These are phyloP conservation scores for Aurantiochytrium sp. DNA, from an alignment of 108 stramenopile genomes.

Conservation along the genomic window DNA sequence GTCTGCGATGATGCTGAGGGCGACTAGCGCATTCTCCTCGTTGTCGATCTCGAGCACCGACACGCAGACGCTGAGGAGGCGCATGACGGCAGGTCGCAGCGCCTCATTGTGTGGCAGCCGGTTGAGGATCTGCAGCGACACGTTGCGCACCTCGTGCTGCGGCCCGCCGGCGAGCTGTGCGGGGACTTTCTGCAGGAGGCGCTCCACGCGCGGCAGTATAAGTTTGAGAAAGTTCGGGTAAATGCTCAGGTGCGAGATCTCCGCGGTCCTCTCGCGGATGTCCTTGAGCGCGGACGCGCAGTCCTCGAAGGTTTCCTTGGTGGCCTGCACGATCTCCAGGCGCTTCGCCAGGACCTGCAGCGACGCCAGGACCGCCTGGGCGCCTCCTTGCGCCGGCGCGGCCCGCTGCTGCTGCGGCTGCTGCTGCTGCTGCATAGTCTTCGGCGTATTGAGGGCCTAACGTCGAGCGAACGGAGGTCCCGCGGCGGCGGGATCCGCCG, in stretches of 20 bases:
- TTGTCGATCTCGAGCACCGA: slow-evolving; percentile 66
- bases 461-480: no score
- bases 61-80: slow-evolving; percentile 63
- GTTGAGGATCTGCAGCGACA: slow-evolving; percentile 67
- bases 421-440: no score
- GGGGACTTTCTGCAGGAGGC: neutral
- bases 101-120: slow-evolving; percentile 73
- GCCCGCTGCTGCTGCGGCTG: no score
- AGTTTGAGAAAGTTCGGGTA: neutral
- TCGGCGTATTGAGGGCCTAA: no score
- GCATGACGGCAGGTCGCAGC: slow-evolving; percentile 71
- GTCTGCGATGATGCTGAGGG: slow-evolving; percentile 74
- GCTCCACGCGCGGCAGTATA: neutral
- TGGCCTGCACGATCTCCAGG: neutral
- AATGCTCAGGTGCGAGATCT: neutral
- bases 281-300: neutral
- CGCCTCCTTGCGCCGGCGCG: neutral
- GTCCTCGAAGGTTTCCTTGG: neutral
- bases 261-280: neutral
- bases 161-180: slow-evolving; percentile 7
- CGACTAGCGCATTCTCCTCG: slow-evolving; percentile 76
- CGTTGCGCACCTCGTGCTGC: slow-evolving; percentile 61
- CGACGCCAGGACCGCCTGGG: neutral
- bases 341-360: neutral
- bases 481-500: no score